Percentiles rank a stretch among this genome's conserved stretches.
These are phyloP conservation scores for Jatropha curcas DNA, from an alignment of 345 rosid genomes.

Conservation along the genomic window DNA sequence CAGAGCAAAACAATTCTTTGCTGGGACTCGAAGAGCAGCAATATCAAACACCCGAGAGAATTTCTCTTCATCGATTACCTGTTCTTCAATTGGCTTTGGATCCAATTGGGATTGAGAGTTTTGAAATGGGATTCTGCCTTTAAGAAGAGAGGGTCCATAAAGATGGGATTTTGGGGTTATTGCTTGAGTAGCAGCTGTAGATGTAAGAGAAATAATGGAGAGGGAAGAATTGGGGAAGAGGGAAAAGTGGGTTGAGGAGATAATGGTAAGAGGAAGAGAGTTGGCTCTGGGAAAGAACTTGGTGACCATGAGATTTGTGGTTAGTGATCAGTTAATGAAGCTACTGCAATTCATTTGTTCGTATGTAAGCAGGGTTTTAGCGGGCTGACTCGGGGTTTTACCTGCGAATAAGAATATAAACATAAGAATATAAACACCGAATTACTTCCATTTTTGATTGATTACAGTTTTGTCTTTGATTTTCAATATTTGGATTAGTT, in stretches of 20 bases:
- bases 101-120: background rate
- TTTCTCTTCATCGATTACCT: conserved; percentile 39
- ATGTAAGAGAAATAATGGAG: conserved; percentile 31
- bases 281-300: conserved; percentile 44
- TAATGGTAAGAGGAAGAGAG: conserved; percentile 33
- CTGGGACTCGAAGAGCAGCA: conserved; percentile 69
- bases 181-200: conserved; percentile 10
- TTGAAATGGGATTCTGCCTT: conserved; percentile 48
- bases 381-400: no score
- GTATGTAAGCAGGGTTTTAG: no score
- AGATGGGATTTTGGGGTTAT: conserved; percentile 24
- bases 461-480: no score
- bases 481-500: no score
- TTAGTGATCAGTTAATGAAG: background rate
- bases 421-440: no score
- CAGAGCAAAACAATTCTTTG: conserved; percentile 56
- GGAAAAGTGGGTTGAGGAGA: conserved; percentile 32
- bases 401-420: no score
- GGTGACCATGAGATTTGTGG: conserved; percentile 36
- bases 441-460: no score
- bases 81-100: background rate
- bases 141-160: conserved; percentile 80
- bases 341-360: no score
- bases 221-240: conserved; percentile 34
- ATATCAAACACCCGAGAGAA: conserved; percentile 64